A percentile compares a stretch with the other conserved stretches of the same genome.
Evolutionary conservation across 1,284 basidiomycete genomes (phyloP).

Genomic region (Neolentinus lepideus): DNA sequence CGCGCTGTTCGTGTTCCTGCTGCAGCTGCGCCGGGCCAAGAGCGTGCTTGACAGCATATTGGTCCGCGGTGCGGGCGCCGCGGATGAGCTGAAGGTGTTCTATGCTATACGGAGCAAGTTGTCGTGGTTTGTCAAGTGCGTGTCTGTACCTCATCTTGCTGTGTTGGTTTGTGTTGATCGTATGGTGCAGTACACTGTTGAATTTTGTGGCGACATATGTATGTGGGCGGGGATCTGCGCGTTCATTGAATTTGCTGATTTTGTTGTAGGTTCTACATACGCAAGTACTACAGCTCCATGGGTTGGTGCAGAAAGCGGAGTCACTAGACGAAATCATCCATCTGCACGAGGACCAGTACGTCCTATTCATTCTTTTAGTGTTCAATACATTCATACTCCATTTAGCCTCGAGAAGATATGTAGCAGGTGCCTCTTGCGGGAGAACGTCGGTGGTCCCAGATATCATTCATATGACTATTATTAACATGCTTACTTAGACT

Average conservation of each 20-base stretch:
- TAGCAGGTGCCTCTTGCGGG: conserved; percentile 58
- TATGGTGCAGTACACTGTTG: conserved; percentile 48
- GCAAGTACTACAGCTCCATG: conserved; percentile 52
- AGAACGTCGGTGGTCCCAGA: conserved; percentile 43
- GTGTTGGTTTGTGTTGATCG: background rate
- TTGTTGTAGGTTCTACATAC: conserved; percentile 59
- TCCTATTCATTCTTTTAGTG: conserved; percentile 7
- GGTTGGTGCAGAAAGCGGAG: conserved; percentile 41
- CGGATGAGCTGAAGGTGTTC: conserved; percentile 52
- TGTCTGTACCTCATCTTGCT: conserved; percentile 10
- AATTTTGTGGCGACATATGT: conserved; percentile 70
- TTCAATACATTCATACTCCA: background rate
- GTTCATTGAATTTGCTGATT: background rate
- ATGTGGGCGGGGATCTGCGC: conserved; percentile 25
- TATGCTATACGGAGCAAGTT: conserved; percentile 70
- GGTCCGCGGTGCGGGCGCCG: conserved; percentile 38
- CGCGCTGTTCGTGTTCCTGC: conserved; percentile 68
- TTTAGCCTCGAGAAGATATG: conserved; percentile 56
- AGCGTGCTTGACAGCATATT: conserved; percentile 61
- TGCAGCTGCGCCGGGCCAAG: conserved; percentile 73
- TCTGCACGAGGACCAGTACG: conserved; percentile 70
- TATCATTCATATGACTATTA: background rate
- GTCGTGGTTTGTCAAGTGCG: conserved; percentile 82
- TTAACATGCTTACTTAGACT: conserved; percentile 33
- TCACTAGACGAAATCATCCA: conserved; percentile 75